Conservation (phyloP, 306 rosid species). For the Bauhinia variegata region DNA sequence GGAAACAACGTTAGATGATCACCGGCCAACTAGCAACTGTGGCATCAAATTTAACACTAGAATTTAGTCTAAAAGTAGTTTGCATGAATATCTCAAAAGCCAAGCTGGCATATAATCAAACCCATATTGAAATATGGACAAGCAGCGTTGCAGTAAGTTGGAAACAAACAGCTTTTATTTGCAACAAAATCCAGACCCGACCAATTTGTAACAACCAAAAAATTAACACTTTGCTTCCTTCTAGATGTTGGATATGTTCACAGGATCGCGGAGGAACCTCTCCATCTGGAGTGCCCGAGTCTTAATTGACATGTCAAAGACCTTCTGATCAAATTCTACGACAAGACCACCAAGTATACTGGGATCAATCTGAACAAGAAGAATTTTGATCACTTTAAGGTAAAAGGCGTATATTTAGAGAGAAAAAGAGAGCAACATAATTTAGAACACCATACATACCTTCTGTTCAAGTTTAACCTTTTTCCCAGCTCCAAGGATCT, state of each 20-base stretch:
- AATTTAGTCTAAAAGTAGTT: not conserved
- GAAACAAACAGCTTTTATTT: conserved; percentile 62
- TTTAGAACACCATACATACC: conserved; percentile 46
- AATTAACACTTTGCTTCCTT: conserved; percentile 37
- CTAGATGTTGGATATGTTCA: conserved; percentile 51
- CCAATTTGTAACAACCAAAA: conserved; percentile 41
- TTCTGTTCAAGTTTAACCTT: conserved; percentile 82
- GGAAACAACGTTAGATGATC: not conserved
- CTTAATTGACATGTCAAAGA: conserved; percentile 89
- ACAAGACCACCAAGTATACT: conserved; percentile 88
- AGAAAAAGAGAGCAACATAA: not conserved
- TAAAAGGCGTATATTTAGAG: not conserved
- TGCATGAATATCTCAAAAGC: conserved; percentile 12
- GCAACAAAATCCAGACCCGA: conserved; percentile 47
- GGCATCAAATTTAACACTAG: not conserved
- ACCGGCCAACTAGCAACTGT: not conserved
- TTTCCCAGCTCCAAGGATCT: conserved; percentile 72
- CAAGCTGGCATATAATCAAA: conserved; percentile 24
- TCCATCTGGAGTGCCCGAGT: conserved; percentile 90
- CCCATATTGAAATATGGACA: not conserved
- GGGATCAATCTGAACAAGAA: conserved; percentile 71
- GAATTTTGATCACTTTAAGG: conserved; percentile 2
- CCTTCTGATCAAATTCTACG: conserved; percentile 76
- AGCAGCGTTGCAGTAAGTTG: conserved; percentile 24
- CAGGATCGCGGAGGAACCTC: conserved; percentile 84